phyloP scores from a whole-genome alignment of 306 rosid genomes.

The Oxytropis ochrocephala region DNA sequence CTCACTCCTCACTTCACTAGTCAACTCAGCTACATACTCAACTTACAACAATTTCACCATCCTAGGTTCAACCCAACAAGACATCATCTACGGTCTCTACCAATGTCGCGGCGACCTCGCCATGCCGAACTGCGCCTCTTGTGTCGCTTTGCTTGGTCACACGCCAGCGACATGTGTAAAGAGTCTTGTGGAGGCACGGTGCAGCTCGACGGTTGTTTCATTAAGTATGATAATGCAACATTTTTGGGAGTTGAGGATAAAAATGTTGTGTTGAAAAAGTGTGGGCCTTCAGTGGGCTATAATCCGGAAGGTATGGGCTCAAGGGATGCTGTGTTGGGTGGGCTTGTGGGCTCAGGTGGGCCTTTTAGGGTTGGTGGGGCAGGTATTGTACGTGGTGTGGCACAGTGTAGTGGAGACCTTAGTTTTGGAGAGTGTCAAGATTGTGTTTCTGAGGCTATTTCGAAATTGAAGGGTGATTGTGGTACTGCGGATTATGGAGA shows the following conservation, averaged over 20 bases:
- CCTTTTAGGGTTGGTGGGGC: conserved; percentile 58
- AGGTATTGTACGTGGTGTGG: conserved; percentile 52
- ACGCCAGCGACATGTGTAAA: conserved; percentile 47
- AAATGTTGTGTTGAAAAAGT: conserved; percentile 62
- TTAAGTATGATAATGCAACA: conserved; percentile 71
- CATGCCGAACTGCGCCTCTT: conserved; percentile 85
- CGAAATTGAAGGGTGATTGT: conserved; percentile 54
- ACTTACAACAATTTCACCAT: conserved; percentile 81
- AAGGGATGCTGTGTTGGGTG: conserved; percentile 50
- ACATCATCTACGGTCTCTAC: conserved; percentile 65
- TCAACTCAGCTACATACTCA: conserved; percentile 83
- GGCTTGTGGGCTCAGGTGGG: conserved; percentile 46
- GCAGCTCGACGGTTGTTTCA: conserved; percentile 77
- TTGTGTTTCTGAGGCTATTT: conserved; percentile 57
- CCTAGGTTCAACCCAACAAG: conserved; percentile 47
- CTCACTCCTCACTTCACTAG: conserved; percentile 70
- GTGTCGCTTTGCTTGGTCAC: no score
- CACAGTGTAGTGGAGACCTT: conserved; percentile 69
- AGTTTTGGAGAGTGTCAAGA: conserved; percentile 58
- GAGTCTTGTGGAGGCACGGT: conserved; percentile 57
- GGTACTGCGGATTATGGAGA: conserved; percentile 66
- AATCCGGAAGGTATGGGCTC: conserved; percentile 40
- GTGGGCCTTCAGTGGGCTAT: conserved; percentile 77
- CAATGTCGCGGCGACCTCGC: conserved; percentile 92
- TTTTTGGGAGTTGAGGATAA: conserved; percentile 76